Evolutionary conservation across 1,139 yeast species (phyloP), one percentile per base, ranked within the genome.

Genomic region (Protomyces inouyei): DNA sequence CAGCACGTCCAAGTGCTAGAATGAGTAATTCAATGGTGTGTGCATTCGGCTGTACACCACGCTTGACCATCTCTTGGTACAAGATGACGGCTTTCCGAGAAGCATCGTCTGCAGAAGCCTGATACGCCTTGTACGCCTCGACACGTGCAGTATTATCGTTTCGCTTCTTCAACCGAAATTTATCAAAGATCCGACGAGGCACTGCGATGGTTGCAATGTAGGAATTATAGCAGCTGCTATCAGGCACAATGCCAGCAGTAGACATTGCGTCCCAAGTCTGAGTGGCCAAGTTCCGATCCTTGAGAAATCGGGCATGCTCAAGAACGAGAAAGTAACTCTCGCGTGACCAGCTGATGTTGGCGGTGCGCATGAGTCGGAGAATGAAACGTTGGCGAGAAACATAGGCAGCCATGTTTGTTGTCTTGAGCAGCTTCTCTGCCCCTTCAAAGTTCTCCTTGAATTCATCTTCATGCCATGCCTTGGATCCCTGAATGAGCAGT

Each of bases 211-310:
- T 45, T 6, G 60, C 64, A 12, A 60, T 60, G 18, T 38, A 54
- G 9, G 60, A 25, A 36, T 60, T 60, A 40, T 60, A 60, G 38
- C 64, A 60, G 28, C 16, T 40, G 23, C 54, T 60, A 36, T 60
- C 64, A 16, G 64, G 64, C 16, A 28, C 21, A 8, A 60, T 32
- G 0, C 52, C 57, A 6, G 60, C 23, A n/a, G n/a, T 55, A 5
- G 25, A 21, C 55, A 60, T 54, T 2, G 18, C 32, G 6, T n/a
- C n/a, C 64, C 64, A 60, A 4, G 52, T 45, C 52, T 35, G 10
- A 2, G 3, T 32, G 23, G 63, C 52, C 5, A 52, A 23, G 2
- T 18, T 21, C 4, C 23, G 21, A 8, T 43, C 8, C 25, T 3
- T 18, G 23, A 12, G 21, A 43, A 43, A 43, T 4, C 48, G 48